These are phyloP conservation scores for Chenopodium suecicum DNA, from an alignment of 148 eudicot species.

Conservation along the genomic window DNA sequence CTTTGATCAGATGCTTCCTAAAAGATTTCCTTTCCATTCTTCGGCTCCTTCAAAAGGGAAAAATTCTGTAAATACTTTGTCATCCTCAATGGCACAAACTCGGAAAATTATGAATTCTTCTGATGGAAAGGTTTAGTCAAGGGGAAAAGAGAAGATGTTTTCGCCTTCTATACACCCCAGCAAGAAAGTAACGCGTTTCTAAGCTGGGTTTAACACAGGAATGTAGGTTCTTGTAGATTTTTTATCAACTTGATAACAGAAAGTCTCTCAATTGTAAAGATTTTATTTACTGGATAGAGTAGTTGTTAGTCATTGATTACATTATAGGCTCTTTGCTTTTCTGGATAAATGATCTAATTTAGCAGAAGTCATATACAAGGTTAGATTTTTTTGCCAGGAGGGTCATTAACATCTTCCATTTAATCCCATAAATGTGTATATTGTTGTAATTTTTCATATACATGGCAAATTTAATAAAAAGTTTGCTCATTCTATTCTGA, in stretches of 20 bases:
- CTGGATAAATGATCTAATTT: not conserved
- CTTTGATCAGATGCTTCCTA: slow-evolving; percentile 92
- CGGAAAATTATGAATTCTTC: slow-evolving; percentile 36
- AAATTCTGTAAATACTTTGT: slow-evolving; percentile 51
- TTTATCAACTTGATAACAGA: slow-evolving; percentile 8
- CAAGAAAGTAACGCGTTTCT: not conserved
- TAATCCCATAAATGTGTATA: not conserved
- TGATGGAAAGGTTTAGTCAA: slow-evolving; percentile 20
- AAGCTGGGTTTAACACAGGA: not conserved
- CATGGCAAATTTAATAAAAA: not conserved
- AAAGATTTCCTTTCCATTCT: slow-evolving; percentile 54
- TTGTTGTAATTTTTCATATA: slow-evolving; percentile 13
- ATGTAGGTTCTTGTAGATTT: slow-evolving; percentile 15
- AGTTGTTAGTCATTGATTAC: slow-evolving; percentile 9
- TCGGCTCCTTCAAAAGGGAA: slow-evolving; percentile 80
- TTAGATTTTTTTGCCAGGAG: not conserved
- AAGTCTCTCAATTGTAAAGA: slow-evolving; percentile 3
- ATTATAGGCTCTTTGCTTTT: slow-evolving; percentile 2
- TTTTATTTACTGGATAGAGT: slow-evolving; percentile 6
- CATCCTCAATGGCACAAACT: slow-evolving; percentile 34
- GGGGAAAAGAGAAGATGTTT: not conserved
- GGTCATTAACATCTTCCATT: not conserved
- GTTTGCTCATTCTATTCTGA: not conserved
- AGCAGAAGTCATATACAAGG: slow-evolving; percentile 3
- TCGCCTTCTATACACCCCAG: not conserved